Evolutionary conservation across 2,329 filamentous ascomycete genomes (phyloP), one percentile per base, ranked within the genome.

Genomic region (Pestalotiopsis fici): DNA sequence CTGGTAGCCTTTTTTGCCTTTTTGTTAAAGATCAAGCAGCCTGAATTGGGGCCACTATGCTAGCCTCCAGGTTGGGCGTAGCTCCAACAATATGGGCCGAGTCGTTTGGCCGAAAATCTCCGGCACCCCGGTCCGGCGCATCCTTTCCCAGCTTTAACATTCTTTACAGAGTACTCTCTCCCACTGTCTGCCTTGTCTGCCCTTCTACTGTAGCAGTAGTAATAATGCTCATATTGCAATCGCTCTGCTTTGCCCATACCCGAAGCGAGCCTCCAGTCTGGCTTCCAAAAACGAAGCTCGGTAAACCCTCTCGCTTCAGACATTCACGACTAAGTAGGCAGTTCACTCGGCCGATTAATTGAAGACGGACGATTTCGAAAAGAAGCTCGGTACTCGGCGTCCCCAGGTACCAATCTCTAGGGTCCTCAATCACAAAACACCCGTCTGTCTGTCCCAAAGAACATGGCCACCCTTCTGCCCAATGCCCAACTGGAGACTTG

Each of bases 91-190:
- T 50, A 60, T 60, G 57, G 27, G 27, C 57, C 57, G 57, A 60
- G n/a, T 23, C 37, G 64, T 71, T 65, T 69, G 67, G 62, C 67
- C 64, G 69, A 64, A 71, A 70, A 69, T 72, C 70, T 71, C 71
- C 71, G 72, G 72, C 68, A 72, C 67, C 72, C 71, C 72, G 71
- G 72, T 71, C 71, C 72, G 72, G 47, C 59, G 28, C 39, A 65
- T 66, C 62, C 21, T 50, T 35, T 35, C 7, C 18, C 11, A 56
- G 27, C 63, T 68, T 50, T 56, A 68, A 62, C 67, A 50, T 67
- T 67, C 68, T 65, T 66, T 65, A 54, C 64, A 65, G 25, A n/a
- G 67, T 65, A 65, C 56, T 65, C 23, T 62, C 18, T 65, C 56
- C 63, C 18, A 50, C 43, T 56, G 43, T 21, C 43, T 50, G 21